Evolutionary conservation across 2,329 filamentous ascomycete species (phyloP).

Genomic region (Arthrocladium fulminans): DNA sequence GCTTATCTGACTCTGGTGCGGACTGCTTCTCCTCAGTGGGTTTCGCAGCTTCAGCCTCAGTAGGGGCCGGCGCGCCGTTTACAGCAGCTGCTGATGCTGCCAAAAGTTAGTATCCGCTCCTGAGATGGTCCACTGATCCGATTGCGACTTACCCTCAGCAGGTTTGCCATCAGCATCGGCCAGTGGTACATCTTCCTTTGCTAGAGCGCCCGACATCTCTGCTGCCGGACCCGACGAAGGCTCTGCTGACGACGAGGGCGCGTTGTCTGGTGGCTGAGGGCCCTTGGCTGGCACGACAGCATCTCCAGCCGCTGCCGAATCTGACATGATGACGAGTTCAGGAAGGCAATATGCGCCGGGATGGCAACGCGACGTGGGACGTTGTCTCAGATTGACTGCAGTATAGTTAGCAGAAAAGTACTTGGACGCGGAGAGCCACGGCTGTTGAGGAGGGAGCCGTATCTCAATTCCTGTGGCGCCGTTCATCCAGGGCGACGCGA

Average conservation of each 20-base stretch:
- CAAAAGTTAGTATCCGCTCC: slow-evolving; percentile 15
- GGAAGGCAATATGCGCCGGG: neutral
- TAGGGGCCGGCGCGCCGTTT: slow-evolving; percentile 21
- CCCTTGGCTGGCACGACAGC: slow-evolving; percentile 20
- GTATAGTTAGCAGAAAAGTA: neutral
- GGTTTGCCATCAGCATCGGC: slow-evolving; percentile 26
- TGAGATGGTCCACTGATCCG: slow-evolving; percentile 24
- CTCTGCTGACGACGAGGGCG: slow-evolving; percentile 19
- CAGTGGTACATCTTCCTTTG: slow-evolving; percentile 30
- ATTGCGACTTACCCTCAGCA: slow-evolving; percentile 27
- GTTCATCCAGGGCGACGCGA: neutral
- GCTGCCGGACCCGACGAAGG: slow-evolving; percentile 19
- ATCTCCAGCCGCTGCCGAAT: slow-evolving; percentile 6
- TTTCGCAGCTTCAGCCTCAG: slow-evolving; percentile 24
- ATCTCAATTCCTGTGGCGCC: neutral
- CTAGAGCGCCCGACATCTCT: slow-evolving; percentile 20
- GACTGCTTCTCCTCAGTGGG: slow-evolving; percentile 24
- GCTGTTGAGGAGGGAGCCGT: neutral
- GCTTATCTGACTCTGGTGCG: slow-evolving; percentile 15
- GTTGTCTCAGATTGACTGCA: neutral
- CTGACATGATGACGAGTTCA: slow-evolving; percentile 4
- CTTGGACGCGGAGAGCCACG: neutral
- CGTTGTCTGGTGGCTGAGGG: slow-evolving; percentile 17
- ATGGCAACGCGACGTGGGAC: slow-evolving; percentile 1
- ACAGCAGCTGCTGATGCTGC: slow-evolving; percentile 22